A percentile compares a stretch with the other conserved stretches of the same genome.
These are phyloP conservation scores for Suhomyces ambrosiae DNA, from an alignment of 1,139 yeast genomes.

Conservation along the genomic window DNA sequence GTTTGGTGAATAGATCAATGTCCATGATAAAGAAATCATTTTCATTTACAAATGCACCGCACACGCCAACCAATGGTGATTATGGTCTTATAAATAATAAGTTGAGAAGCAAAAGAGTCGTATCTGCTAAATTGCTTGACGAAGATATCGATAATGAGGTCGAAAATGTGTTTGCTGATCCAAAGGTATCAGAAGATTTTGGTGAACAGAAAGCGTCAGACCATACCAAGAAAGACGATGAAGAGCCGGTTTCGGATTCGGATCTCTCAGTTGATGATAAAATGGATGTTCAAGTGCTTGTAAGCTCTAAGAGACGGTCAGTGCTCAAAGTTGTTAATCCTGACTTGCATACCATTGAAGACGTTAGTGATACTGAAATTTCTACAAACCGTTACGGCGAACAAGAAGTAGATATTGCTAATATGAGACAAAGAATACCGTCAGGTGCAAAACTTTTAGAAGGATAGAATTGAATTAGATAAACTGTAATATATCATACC, in stretches of 20 bases:
- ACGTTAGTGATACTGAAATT: conserved; percentile 15
- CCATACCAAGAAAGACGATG: conserved; percentile 22
- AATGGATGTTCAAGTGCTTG: conserved; percentile 73
- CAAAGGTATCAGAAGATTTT: conserved; percentile 2
- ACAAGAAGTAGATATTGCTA: conserved; percentile 5
- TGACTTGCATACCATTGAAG: conserved; percentile 31
- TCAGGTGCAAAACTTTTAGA: conserved; percentile 24
- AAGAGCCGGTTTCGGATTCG: conserved; percentile 31
- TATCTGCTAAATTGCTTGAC: conserved; percentile 1
- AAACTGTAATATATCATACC: not conserved
- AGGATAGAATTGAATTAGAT: conserved; percentile 7
- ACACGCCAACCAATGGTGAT: conserved; percentile 12
- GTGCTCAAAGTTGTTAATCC: conserved; percentile 69
- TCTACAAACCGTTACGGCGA: conserved; percentile 5
- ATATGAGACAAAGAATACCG: conserved; percentile 33
- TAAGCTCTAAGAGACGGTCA: conserved; percentile 68
- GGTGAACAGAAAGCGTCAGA: conserved; percentile 8
- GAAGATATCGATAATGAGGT: conserved; percentile 11
- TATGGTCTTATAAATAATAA: conserved; percentile 14
- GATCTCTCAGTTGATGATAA: conserved; percentile 40
- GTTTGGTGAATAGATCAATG: conserved; percentile 27
- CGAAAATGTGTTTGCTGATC: conserved; percentile 10
- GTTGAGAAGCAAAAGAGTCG: conserved; percentile 11
- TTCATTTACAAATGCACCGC: conserved; percentile 23
- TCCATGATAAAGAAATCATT: conserved; percentile 26